These are phyloP conservation scores for Cyamopsis tetragonoloba DNA, from an alignment of 306 rosid species.

Conservation along the genomic window DNA sequence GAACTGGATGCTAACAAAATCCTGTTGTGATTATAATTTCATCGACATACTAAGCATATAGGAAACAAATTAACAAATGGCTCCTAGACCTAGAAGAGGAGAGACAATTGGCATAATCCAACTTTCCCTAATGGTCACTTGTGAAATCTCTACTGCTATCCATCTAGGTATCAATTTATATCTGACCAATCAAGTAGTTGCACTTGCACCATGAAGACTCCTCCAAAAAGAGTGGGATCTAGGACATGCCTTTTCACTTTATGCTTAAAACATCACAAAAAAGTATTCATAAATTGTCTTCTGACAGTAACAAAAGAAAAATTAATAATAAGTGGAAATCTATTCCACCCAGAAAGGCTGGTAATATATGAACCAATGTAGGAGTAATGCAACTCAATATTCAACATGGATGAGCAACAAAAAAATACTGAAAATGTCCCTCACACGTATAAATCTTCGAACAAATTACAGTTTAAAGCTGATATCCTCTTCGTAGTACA, in stretches of 20 bases:
- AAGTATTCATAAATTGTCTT: not conserved
- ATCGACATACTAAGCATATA: not conserved
- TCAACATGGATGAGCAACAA: not conserved
- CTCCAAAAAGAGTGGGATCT: not conserved
- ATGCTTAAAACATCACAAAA: not conserved
- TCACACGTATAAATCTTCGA: not conserved
- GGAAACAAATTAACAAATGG: not conserved
- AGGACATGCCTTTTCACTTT: not conserved
- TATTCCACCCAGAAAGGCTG: not conserved
- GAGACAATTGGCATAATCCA: not conserved
- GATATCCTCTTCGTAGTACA: not conserved
- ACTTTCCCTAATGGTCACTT: not conserved
- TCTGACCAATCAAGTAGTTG: not conserved
- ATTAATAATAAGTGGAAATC: not conserved
- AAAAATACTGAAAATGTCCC: not conserved
- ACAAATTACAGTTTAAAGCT: not conserved
- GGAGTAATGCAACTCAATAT: not conserved
- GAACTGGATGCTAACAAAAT: slow-evolving; percentile 4
- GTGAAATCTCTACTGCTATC: not conserved
- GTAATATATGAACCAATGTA: not conserved
- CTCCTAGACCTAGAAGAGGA: slow-evolving; percentile 1
- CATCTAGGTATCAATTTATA: not conserved
- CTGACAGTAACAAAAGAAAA: not conserved
- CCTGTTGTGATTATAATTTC: not conserved
- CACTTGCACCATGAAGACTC: not conserved